Base-by-base conservation (phyloP, 2,329 filamentous ascomycete species). In the Penicillium sp. region DNA sequence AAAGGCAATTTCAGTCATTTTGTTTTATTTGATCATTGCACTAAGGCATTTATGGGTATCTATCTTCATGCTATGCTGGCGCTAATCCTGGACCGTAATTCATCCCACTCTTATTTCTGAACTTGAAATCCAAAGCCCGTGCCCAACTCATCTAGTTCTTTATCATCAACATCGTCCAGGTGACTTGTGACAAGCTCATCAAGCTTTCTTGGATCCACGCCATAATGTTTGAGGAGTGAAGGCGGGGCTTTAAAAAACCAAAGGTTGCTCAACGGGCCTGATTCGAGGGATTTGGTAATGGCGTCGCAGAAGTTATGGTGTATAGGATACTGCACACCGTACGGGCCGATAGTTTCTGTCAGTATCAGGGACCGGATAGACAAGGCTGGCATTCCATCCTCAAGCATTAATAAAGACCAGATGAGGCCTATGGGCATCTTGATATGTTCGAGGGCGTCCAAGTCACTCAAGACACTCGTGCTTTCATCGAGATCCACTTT, bases 91-190 rank as follows among this genome's bases (percentile, higher is more conserved):
- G 10, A 42, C 4, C 19, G 10, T 4, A 22, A 22, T 22, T 22
- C 19, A 42, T 21, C 19, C 9, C 19, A 13, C 10, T 19, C 4
- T 33, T 8, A 39, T 19, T 4, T 9, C n/a, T 3, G 19, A 19
- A 19, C 35, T 19, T 19, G n/a, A 22, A 42, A 42, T 7, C 39
- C 39, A 9, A 42, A 42, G n/a, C 6, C 10, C 19, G 39, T 11
- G 4, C 50, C 39, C 39, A 35, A 27, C 5, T 31, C 33, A 22
- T 56, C 54, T 1, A 56, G 48, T n/a, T 56, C 54, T 4, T 52
- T 19, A 48, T 56, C 54, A 16, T n/a, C n/a, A 1, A 51, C 24
- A 21, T 46, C 33, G 10, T 56, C 54, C 5, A 56, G 22, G 14
- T 56, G 42, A n/a, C 9, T 6, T 9, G 47, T 19, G 19, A 56